Base-by-base conservation (phyloP, 495 filamentous ascomycete genomes). In the Cladorrhinum samala region DNA sequence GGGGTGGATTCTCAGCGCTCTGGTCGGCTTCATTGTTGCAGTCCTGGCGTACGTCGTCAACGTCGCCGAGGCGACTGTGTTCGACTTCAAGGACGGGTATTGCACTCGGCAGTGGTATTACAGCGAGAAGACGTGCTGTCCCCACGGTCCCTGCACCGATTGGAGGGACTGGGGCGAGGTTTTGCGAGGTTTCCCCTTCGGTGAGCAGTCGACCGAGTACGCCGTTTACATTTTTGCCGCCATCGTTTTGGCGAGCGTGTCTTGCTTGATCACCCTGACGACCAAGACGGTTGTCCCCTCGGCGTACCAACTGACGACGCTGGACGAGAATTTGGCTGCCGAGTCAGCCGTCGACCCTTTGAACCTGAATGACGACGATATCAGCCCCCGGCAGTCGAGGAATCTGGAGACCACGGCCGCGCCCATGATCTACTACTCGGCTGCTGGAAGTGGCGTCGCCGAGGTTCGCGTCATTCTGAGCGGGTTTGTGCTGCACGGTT, bases 401-500 rank as follows among this genome's bases (percentile, higher is more conserved):
- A 55, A n/a, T n/a, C n/a, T 45, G 2, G 23, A 51, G 57, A 54
- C 46, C 68, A 63, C 48, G 64, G 54, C 63, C 1, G 78, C 87
- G 14, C 87, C 90, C 13, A 93, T 92, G 81, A 77, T 90, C 30
- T 98, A 95, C 66, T 98, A 96, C 64, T 91, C 93, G 13, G 93
- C 92, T 52, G 92, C 93, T 49, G 93, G 93, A 25, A 95, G 90
- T 71, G 93, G 93, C 57, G 93, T 98, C 18, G 93, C 93, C 17
- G 93, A 98, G 70, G 92, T 98, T 37, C 92, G 93, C 51, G 93
- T 98, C 54, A 96, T 98, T 60, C 81, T 96, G 27, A 96, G 92
- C 67, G 93, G 93, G 24, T 98, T 96, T 68, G 91, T 98, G 47
- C 77, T 98, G 24, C 93, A 98, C 74, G 91, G 93, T 0, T 98